Base-by-base conservation (phyloP, 2,329 filamentous ascomycete genomes). In the Trichophyton rubrum region DNA sequence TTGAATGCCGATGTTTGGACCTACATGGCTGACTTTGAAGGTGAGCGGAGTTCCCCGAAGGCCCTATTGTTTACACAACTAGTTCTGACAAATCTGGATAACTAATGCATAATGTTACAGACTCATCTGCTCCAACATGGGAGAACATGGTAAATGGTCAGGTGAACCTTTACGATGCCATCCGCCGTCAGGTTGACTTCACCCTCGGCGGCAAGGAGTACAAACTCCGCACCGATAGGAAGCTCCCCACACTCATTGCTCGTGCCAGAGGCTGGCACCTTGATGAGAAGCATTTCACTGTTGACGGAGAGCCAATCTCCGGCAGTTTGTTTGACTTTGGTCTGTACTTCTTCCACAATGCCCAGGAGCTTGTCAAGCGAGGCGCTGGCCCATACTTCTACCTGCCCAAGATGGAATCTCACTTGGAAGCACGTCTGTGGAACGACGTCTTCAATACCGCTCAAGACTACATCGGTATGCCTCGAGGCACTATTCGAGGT, bases 121-220 rank as follows among this genome's bases (percentile, higher is more conserved):
- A 97, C 75, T 96, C 93, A 5, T 93, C 83, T 71, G 91, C 93
- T 24, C 93, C 93, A 24, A 96, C 93, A 49, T 99, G 93, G 93
- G 90, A 96, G 67, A 97, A 97, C 80, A 97, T 97, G 91, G 87
- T 97, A 79, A 95, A 93, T 68, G 93, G 93, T 65, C 93, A 99
- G 77, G 86, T 96, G 67, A 99, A 97, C 80, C 83, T 99, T 61
- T 95, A 96, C 79, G 93, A 97, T 70, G 93, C 91, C 67, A 90
- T 95, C 72, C 89, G 93, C 70, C 86, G 85, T 68, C 88, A 96
- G 77, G 85, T 97, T 68, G 92, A 97, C 79, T 97, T 97, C 82
- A 95, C 93, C 81, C 87, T 91, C 71, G 91, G 91, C 65, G 80
- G 85, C 69, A 99, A 97, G 79, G 90, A 95, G 72, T 99, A 99